Percentiles rank a stretch among this genome's conserved stretches.
Evolutionary conservation across 768 basidiomycete genomes (phyloP).

Genomic region (Agrocybe chaxingu): DNA sequence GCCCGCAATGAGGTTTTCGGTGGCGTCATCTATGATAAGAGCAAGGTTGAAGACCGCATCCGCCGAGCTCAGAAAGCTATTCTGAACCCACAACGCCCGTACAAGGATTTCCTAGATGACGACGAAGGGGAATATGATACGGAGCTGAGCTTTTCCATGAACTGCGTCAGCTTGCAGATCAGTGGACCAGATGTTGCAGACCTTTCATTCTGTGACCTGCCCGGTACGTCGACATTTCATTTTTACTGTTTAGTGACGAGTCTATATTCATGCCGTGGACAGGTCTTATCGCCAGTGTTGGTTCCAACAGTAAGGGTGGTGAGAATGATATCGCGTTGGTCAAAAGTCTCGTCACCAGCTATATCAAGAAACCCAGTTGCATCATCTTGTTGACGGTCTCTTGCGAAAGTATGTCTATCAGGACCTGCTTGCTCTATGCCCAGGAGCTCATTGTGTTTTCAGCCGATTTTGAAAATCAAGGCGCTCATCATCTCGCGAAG

Average conservation of each 20-base stretch:
- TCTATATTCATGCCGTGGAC: not conserved
- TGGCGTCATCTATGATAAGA: slow-evolving; percentile 43
- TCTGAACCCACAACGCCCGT: slow-evolving; percentile 46
- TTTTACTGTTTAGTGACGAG: not conserved
- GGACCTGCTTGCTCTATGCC: not conserved
- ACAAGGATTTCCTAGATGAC: slow-evolving; percentile 35
- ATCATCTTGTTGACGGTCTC: slow-evolving; percentile 58
- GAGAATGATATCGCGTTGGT: slow-evolving; percentile 60
- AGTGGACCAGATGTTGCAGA: slow-evolving; percentile 59
- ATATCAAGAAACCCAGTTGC: slow-evolving; percentile 62
- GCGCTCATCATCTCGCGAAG: slow-evolving; percentile 65
- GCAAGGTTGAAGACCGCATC: slow-evolving; percentile 62
- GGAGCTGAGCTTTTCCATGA: slow-evolving; percentile 45
- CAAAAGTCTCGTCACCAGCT: slow-evolving; percentile 50
- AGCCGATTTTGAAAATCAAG: slow-evolving; percentile 84
- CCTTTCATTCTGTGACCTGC: slow-evolving; percentile 63
- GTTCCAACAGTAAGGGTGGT: slow-evolving; percentile 33
- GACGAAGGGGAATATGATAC: slow-evolving; percentile 18
- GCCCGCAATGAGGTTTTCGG: slow-evolving; percentile 43
- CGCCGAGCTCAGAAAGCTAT: slow-evolving; percentile 65
- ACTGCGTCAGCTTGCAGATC: slow-evolving; percentile 56
- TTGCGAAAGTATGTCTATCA: slow-evolving; percentile 53
- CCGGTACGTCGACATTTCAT: slow-evolving; percentile 32
- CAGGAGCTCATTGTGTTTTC: not conserved
- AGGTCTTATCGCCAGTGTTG: slow-evolving; percentile 61